Evolutionary conservation across 805 yeast genomes (phyloP), one percentile per base, ranked within the genome.

Genomic region (Barnettozyma sucrosica): DNA sequence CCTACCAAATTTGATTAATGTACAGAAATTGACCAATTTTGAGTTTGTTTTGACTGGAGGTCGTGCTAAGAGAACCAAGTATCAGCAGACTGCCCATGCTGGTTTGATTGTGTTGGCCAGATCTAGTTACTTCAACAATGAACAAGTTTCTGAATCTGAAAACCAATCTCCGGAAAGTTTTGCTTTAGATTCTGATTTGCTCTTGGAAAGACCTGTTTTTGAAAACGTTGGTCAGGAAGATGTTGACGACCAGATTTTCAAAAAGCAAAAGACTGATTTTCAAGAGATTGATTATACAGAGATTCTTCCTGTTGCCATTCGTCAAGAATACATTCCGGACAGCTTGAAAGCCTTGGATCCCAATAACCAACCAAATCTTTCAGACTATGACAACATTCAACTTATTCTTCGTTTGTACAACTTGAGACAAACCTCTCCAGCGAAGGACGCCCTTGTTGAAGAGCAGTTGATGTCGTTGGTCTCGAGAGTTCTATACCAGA

Each of bases 21-120:
- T 82, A 2, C 75, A 79, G 39, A 73, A 75, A 13, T 60, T 83
- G 10, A 79, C 89, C 0, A 75, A 79, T 1, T 72, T 89, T 41
- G 68, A 76, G 43, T 76, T 83, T 53, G 76, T 83, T 0, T 67
- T 92, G 41, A 85, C 97, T 1, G 98, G 98, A 55, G 86, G 93
- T 47, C 81, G 81, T 55, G 97, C 96, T 9, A 84, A 81, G 61
- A 74, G 93, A 60, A 92, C 98, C 4, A 86, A 86, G 63, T 87
- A 71, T 63, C 98, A 92, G 66, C 74, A 74, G 42, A 74, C 71
- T 30, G 79, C 82, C n/a, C 77, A 83, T 23, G 77, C 96, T 0
- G 80, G 88, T 36, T 74, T 92, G 50, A 76, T 90, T 14, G 77
- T 89, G 23, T 66, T 92, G 19, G 98, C 98, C 1, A 75, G 78